A percentile compares a stretch with the other conserved stretches of the same genome.
These are phyloP conservation scores for Prunus mume DNA, from an alignment of 306 rosid genomes.

Conservation along the genomic window DNA sequence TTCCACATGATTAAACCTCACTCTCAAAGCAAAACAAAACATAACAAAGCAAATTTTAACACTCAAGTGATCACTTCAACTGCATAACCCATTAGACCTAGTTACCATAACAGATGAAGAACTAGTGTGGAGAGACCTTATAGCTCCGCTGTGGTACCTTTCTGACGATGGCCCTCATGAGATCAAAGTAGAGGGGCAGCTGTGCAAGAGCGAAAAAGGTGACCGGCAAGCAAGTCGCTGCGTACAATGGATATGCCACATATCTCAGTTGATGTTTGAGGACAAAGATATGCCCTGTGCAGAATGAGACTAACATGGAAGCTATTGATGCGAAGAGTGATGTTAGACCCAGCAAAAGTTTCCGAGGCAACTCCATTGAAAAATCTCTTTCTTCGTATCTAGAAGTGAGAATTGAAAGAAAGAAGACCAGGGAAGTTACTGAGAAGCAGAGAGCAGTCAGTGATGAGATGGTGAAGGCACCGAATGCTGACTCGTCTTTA, in stretches of 20 bases:
- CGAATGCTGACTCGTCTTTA: conserved; percentile 14
- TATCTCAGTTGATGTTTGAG: conserved; percentile 21
- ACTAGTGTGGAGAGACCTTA: conserved; percentile 20
- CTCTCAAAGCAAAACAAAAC: neutral
- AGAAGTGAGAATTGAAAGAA: conserved; percentile 50
- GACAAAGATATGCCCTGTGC: conserved; percentile 41
- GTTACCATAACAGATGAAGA: neutral
- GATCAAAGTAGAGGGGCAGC: conserved; percentile 51
- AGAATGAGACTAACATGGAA: conserved; percentile 45
- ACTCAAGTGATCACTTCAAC: neutral
- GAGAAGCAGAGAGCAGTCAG: conserved; percentile 37
- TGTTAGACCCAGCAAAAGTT: conserved; percentile 40
- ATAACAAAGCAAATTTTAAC: neutral
- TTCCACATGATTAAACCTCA: neutral
- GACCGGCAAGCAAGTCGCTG: conserved; percentile 39
- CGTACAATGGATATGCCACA: conserved; percentile 40
- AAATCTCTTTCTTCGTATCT: conserved; percentile 42
- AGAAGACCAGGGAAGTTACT: conserved; percentile 30
- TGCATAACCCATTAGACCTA: neutral
- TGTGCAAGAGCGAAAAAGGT: conserved; percentile 41
- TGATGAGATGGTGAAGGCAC: conserved; percentile 25
- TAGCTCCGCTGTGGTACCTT: conserved; percentile 38
- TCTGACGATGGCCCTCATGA: conserved; percentile 37
- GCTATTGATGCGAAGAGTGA: conserved; percentile 44
- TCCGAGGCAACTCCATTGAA: conserved; percentile 30